These are phyloP conservation scores for Stephanodiscus minutulus DNA, from an alignment of 108 stramenopile species.

Conservation along the genomic window DNA sequence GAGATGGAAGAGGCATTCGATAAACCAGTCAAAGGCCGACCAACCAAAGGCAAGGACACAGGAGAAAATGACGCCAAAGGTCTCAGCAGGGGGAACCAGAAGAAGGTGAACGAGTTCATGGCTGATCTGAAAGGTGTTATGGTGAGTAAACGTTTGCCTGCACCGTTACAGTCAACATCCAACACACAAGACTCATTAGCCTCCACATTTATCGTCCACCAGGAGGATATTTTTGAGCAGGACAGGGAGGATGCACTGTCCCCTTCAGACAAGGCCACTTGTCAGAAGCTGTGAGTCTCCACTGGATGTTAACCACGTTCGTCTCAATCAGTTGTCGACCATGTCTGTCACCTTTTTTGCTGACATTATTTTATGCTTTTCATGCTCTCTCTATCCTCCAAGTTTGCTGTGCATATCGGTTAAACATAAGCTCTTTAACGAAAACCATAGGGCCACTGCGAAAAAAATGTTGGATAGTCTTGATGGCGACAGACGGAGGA, in stretches of 20 bases:
- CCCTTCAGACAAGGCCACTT: conserved; percentile 63
- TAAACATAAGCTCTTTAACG: conserved; percentile 79
- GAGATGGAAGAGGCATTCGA: conserved; percentile 42
- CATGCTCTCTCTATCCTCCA: too few relatives aligned
- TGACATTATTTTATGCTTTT: too few relatives aligned
- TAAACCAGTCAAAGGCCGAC: conserved; percentile 39
- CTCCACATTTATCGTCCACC: neutral
- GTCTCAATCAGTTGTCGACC: too few relatives aligned
- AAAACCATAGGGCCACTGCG: conserved; percentile 71
- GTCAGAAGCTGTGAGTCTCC: conserved; percentile 56
- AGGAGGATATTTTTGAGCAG: conserved; percentile 79
- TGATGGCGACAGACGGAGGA: conserved; percentile 79
- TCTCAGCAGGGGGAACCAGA: conserved; percentile 51
- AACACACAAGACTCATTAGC: neutral
- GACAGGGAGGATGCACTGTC: conserved; percentile 72
- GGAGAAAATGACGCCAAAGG: conserved; percentile 38
- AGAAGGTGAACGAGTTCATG: conserved; percentile 84
- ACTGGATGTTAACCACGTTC: too few relatives aligned
- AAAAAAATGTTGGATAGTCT: conserved; percentile 66
- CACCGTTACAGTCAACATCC: neutral
- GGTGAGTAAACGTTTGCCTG: conserved; percentile 12
- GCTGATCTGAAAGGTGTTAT: conserved; percentile 84
- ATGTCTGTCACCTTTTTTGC: too few relatives aligned
- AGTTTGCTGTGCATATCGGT: conserved; percentile 72
- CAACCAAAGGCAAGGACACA: conserved; percentile 21